These are phyloP conservation scores for Posidonia australis DNA, from an alignment of 106 monocot genomes.

Conservation along the genomic window DNA sequence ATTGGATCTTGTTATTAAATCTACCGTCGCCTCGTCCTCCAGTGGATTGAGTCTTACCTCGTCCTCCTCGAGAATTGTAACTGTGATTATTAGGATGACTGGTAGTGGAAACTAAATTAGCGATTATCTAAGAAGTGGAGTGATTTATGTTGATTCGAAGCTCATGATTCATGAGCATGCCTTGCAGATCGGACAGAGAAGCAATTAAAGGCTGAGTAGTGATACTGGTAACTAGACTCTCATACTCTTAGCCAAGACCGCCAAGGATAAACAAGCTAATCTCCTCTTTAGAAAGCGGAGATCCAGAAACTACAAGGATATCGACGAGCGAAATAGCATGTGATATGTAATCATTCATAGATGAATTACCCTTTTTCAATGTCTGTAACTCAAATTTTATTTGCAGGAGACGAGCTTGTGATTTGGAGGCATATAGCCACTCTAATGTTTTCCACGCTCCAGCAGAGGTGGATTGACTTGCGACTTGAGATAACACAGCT, in stretches of 20 bases:
- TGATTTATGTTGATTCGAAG: too few relatives aligned
- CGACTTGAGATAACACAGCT: not conserved
- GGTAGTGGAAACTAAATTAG: too few relatives aligned
- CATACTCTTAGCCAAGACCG: too few relatives aligned
- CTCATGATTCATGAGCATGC: too few relatives aligned
- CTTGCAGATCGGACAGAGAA: too few relatives aligned
- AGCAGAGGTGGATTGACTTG: not conserved
- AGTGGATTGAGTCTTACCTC: not conserved
- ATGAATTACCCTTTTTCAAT: not conserved
- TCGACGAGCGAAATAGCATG: not conserved
- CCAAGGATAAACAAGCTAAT: too few relatives aligned
- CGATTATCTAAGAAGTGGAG: too few relatives aligned
- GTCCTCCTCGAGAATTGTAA: not conserved
- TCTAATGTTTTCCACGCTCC: not conserved
- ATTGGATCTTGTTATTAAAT: not conserved
- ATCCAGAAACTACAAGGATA: not conserved
- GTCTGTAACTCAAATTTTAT: not conserved
- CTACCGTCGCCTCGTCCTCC: not conserved
- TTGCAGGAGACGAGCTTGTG: not conserved
- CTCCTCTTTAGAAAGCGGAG: too few relatives aligned
- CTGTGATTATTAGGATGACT: too few relatives aligned
- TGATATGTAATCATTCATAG: not conserved
- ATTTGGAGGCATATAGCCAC: not conserved
- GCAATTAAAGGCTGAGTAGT: too few relatives aligned
- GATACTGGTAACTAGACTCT: too few relatives aligned